Conservation (phyloP, 768 basidiomycete genomes). For the Amanita subjunquillea region DNA sequence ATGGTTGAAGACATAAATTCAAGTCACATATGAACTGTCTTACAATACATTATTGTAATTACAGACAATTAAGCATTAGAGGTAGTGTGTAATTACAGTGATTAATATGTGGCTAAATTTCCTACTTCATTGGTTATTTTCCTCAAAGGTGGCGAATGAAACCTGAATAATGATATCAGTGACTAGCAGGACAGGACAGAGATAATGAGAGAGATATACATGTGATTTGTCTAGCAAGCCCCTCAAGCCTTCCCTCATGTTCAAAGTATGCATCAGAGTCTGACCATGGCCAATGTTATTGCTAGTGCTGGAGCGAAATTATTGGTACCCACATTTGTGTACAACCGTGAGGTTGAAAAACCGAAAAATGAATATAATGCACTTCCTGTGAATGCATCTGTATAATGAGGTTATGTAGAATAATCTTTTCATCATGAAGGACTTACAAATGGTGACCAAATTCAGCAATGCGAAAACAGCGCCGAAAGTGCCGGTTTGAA, state of each 20-base stretch:
- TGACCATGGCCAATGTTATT: neutral
- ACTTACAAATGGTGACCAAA: constrained; percentile 6
- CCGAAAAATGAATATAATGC: constrained; percentile 6
- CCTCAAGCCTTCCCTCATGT: neutral
- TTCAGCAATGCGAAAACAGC: constrained; percentile 5
- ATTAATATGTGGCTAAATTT: too few relatives aligned
- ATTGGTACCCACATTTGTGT: constrained; percentile 6
- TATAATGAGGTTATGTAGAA: neutral
- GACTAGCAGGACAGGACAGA: too few relatives aligned
- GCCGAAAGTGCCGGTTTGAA: constrained; percentile 7
- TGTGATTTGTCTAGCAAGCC: neutral
- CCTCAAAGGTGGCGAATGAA: too few relatives aligned
- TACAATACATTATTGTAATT: too few relatives aligned
- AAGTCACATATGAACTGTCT: too few relatives aligned
- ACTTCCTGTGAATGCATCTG: constrained; percentile 1
- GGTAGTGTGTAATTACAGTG: too few relatives aligned
- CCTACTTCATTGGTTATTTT: too few relatives aligned
- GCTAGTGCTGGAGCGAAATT: too few relatives aligned
- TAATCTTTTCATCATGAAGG: neutral
- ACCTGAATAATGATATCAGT: too few relatives aligned
- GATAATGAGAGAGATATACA: too few relatives aligned
- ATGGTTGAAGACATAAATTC: too few relatives aligned
- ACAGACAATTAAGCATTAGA: too few relatives aligned
- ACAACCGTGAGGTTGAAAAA: constrained; percentile 6
- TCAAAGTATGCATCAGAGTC: constrained; percentile 8